These are phyloP conservation scores for Wakefieldia striispora DNA, from an alignment of 768 basidiomycete genomes.

Conservation along the genomic window DNA sequence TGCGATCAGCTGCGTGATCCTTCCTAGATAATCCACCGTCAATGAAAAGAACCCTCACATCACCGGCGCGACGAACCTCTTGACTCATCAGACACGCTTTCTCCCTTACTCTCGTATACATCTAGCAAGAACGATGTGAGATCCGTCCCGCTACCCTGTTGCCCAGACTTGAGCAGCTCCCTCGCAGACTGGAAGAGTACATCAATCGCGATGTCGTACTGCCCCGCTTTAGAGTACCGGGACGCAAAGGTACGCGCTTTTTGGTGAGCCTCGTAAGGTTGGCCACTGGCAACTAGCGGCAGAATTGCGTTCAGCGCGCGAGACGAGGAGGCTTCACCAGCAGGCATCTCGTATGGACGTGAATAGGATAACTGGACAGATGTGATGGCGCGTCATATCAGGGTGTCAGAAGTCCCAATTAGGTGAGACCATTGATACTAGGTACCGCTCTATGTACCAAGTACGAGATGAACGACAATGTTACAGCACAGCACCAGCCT, in stretches of 20 bases:
- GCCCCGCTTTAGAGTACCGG: conserved; percentile 75
- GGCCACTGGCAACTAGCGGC: conserved; percentile 66
- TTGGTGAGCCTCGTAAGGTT: conserved; percentile 91
- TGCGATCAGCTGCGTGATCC: conserved; percentile 88
- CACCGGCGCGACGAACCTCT: conserved; percentile 54
- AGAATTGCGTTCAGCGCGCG: conserved; percentile 74
- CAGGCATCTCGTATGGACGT: conserved; percentile 23
- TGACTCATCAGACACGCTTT: conserved; percentile 71
- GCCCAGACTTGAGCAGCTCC: conserved; percentile 84
- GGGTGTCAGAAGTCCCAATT: conserved; percentile 23
- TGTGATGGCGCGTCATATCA: neutral
- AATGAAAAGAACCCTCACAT: neutral
- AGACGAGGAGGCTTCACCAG: conserved; percentile 43
- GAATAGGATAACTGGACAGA: neutral
- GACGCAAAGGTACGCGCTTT: conserved; percentile 95
- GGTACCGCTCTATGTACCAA: neutral
- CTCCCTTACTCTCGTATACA: conserved; percentile 74
- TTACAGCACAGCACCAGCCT: conserved; percentile 1
- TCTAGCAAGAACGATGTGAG: conserved; percentile 77
- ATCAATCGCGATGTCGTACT: conserved; percentile 86
- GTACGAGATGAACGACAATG: neutral
- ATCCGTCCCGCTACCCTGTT: conserved; percentile 90
- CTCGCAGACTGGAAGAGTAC: conserved; percentile 89
- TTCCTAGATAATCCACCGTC: conserved; percentile 45
- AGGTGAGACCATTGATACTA: conserved; percentile 10